A percentile compares a stretch with the other conserved stretches of the same genome.
Evolutionary conservation across 2,329 filamentous ascomycete genomes (phyloP).

Genomic region (Drechslerella stenobrocha): DNA sequence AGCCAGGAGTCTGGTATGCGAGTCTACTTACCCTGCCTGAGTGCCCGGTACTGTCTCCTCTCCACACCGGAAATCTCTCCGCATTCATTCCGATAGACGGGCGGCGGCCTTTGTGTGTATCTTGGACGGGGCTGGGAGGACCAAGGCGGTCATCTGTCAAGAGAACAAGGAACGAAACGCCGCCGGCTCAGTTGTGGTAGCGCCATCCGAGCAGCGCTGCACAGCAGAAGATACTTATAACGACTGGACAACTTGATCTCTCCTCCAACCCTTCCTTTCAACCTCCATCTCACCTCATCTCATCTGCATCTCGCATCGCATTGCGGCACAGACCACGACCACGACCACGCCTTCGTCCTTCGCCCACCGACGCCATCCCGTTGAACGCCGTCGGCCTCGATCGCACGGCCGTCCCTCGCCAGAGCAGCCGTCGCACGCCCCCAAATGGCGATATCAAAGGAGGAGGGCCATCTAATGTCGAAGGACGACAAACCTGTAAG

Average conservation of each 20-base stretch:
- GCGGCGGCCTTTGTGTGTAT: not conserved
- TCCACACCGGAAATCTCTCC: not conserved
- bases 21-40: too few species aligned
- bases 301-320: too few species aligned
- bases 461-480: constrained; percentile 32
- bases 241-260: too few species aligned
- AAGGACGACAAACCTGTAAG: constrained; percentile 46
- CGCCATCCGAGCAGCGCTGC: not conserved
- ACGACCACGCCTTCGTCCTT: too few species aligned
- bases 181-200: not conserved
- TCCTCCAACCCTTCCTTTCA: too few species aligned
- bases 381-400: not conserved
- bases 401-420: not conserved
- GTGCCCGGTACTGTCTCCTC: too few species aligned
- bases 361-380: not conserved
- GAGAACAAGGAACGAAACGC: not conserved
- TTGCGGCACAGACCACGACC: too few species aligned
- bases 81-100: not conserved
- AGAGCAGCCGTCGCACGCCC: constrained; percentile 2
- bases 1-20: too few species aligned
- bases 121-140: not conserved
- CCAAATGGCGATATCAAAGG: constrained; percentile 46
- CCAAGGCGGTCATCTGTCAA: constrained; percentile 2
- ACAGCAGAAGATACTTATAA: not conserved
- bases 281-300: too few species aligned